Evolutionary conservation across 345 rosid species (phyloP).

Genomic region (Kandelia obovata): DNA sequence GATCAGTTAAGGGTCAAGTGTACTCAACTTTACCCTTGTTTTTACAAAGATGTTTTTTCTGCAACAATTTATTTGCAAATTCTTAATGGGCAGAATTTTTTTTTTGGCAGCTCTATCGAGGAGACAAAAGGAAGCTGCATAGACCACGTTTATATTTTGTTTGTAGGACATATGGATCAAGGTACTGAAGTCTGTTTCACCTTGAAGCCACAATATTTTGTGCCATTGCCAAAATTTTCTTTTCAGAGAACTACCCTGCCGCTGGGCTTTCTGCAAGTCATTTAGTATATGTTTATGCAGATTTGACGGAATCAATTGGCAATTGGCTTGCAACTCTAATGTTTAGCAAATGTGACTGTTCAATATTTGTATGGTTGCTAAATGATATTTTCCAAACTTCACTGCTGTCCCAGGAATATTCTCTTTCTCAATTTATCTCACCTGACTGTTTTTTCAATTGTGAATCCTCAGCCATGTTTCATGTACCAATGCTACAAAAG

Average conservation of each 20-base stretch:
- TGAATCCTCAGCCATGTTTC: no score
- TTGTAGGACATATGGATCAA: slow-evolving; percentile 26
- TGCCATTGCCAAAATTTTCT: neutral
- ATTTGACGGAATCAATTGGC: neutral
- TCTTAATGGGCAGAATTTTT: neutral
- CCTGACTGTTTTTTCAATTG: no score
- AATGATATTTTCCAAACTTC: no score
- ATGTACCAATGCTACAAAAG: no score
- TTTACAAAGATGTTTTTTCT: no score
- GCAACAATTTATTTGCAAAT: neutral
- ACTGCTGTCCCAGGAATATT: no score
- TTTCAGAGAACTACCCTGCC: no score
- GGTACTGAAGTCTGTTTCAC: slow-evolving; percentile 17
- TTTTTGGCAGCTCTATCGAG: slow-evolving; percentile 15
- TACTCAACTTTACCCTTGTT: no score
- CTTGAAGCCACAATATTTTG: slow-evolving; percentile 5
- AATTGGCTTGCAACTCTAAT: neutral
- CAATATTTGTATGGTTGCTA: no score
- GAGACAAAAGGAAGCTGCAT: slow-evolving; percentile 17
- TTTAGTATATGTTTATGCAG: no score
- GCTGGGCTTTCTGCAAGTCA: neutral
- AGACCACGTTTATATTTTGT: neutral
- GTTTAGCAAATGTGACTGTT: neutral
- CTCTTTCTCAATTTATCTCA: no score
- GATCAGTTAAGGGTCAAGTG: no score